These are phyloP conservation scores for Linum lewisii DNA, from an alignment of 345 rosid genomes.

Conservation along the genomic window DNA sequence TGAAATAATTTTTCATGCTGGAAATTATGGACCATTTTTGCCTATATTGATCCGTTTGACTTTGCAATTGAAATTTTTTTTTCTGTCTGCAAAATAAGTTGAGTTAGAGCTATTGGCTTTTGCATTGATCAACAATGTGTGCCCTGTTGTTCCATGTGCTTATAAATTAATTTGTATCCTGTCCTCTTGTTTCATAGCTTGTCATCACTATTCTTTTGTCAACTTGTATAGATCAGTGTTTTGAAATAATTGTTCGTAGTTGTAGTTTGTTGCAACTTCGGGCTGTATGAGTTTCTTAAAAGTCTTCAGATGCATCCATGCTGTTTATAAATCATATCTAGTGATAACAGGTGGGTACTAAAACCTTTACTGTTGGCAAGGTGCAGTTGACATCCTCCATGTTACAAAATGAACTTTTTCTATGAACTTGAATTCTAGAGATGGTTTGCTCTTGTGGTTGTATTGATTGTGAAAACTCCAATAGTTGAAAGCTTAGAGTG, in stretches of 20 bases:
- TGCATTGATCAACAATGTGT: too few species aligned
- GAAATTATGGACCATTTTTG: conserved; percentile 12
- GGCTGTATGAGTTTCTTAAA: not conserved
- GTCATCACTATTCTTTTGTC: too few species aligned
- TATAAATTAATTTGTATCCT: not conserved
- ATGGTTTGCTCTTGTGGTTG: too few species aligned
- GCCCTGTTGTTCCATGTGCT: not conserved
- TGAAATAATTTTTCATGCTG: conserved; percentile 15
- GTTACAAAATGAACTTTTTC: too few species aligned
- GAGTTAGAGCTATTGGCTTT: not conserved
- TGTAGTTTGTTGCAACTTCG: not conserved
- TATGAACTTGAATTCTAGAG: too few species aligned
- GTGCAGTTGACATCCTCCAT: too few species aligned
- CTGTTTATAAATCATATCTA: too few species aligned
- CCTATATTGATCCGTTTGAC: not conserved
- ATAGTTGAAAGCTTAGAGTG: not conserved
- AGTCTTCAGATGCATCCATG: too few species aligned
- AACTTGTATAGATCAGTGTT: too few species aligned
- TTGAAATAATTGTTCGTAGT: not conserved
- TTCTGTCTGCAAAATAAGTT: not conserved
- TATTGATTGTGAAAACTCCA: not conserved
- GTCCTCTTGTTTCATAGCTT: too few species aligned
- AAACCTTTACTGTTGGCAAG: too few species aligned
- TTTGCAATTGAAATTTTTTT: not conserved
- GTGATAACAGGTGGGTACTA: too few species aligned